Base-by-base conservation (phyloP, 2,329 filamentous ascomycete genomes). In the Exophiala viscosa region DNA sequence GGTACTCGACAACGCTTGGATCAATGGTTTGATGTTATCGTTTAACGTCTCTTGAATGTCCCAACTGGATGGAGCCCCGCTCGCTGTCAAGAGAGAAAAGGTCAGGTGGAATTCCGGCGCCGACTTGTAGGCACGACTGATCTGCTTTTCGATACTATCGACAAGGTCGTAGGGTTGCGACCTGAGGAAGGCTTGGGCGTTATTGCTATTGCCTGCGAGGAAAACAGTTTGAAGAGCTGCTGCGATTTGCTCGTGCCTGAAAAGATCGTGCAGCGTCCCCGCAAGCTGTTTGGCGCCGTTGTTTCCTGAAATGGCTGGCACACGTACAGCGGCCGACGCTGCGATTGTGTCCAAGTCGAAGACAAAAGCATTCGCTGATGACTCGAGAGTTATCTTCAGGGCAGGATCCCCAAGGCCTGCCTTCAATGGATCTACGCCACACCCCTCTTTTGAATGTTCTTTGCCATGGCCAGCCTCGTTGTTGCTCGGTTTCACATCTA, bases 21-120 rank as follows among this genome's bases (percentile, higher is more conserved):
- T 77, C 42, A 97, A 78, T 0, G 93, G 92, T 48, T 82, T 76
- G 69, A 99, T 84, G 69, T 95, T 92, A 60, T 88, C 80, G 18
- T 85, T 79, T 8, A 97, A 79, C 0, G 92, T 90, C 33, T 80
- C 72, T 60, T 96, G 87, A 45, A 97, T 89, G 47, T 95, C 89
- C 93, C 93, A 99, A 8, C 86, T 87, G 31, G 87, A 95, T 1
- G 93, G 93, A 0, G 76, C 69, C 1, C 86, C 80, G 1, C 84
- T 84, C 10, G 87, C 86, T 0, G 90, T 93, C 67, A 99, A 97
- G 2, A 99, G 78, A 0, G 93, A 99, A 66, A 99, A 96, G 0
- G 91, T 96, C 23, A 99, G 76, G 67, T 99, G 93, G 67, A 97
- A 99, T 0, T 89, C 95, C 11, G 91, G 85, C 3, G 93, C 87